Evolutionary conservation across 106 monocot species (phyloP), one percentile per base, ranked within the genome.

Genomic region (Dendrobium catenatum): DNA sequence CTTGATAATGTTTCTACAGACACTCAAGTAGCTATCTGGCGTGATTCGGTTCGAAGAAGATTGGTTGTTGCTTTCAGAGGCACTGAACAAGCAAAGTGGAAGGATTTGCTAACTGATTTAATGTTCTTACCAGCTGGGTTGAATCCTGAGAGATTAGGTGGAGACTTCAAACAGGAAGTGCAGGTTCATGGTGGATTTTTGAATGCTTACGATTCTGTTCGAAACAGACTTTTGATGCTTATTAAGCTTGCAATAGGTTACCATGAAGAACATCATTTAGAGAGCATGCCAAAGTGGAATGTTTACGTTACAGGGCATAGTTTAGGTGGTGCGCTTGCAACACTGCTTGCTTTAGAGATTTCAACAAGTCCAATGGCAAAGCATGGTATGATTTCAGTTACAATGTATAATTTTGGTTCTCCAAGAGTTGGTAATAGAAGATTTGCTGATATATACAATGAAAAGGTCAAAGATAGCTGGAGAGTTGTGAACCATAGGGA

Each of bases 381-480:
- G 89, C 94, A 42, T 82, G 88, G 92, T 77, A 85, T 80, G 51
- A 91, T 98, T 77, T 86, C 85, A 55, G 79, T 98, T 73, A 89
- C 97, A n/a, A 98, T 98, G 97, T 98, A 98, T 78, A 98, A 98
- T 85, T 98, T 98, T 80, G 97, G 97, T 59, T 98, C 97, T 76
- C 97, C 97, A 33, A 89, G 97, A 86, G 97, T 98, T 87, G 97
- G 97, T 79, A 98, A 98, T 85, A 94, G 82, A 90, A 85, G 84
- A 80, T 98, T 98, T 80, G 88, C 89, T 47, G 90, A 98, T 72
- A 76, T 91, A 43, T 98, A 98, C 84, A 98, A 98, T 84, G 82
- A 85, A 92, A 98, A 89, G 83, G 97, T 94, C n/a, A 90, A 89
- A 84, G 91, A 98, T 87, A 98, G 97, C 83, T 98, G 97, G 97